Evolutionary conservation across 1,139 yeast genomes (phyloP).

Genomic region (Scheffersomyces parashehatae): DNA sequence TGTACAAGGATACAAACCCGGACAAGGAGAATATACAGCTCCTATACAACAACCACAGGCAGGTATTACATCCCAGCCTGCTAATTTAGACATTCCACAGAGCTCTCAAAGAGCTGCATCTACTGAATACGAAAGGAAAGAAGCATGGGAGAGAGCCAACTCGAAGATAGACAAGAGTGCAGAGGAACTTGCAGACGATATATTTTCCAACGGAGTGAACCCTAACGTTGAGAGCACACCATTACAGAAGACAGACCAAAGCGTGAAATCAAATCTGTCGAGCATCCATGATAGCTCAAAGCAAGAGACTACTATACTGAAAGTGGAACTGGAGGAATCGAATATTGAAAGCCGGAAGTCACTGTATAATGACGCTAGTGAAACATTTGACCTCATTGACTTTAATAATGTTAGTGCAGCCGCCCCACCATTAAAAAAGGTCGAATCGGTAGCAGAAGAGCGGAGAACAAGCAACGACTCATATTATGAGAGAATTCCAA

Average conservation of each 20-base stretch:
- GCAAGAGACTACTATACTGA: conserved; percentile 2
- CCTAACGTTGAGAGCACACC: background rate
- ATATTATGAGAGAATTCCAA: too few species aligned
- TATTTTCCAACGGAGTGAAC: conserved; percentile 23
- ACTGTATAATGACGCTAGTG: too few species aligned
- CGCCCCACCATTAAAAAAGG: too few species aligned
- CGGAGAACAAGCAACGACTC: too few species aligned
- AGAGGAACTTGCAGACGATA: conserved; percentile 43
- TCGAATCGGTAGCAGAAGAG: too few species aligned
- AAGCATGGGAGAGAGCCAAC: conserved; percentile 38
- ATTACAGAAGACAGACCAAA: conserved; percentile 3
- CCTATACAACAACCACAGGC: background rate
- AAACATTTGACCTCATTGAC: too few species aligned
- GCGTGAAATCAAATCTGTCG: conserved; percentile 2
- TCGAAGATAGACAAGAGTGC: conserved; percentile 26
- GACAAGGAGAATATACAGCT: background rate
- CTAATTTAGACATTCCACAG: too few species aligned
- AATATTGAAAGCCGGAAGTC: too few species aligned
- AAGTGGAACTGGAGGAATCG: background rate
- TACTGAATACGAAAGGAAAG: conserved; percentile 30
- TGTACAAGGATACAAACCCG: too few species aligned
- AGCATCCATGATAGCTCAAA: background rate
- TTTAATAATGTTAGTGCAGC: too few species aligned
- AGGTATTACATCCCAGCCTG: background rate
- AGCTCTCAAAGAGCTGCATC: background rate